Base-by-base conservation (phyloP, 2,329 filamentous ascomycete genomes). In the Calonectria honghensis region DNA sequence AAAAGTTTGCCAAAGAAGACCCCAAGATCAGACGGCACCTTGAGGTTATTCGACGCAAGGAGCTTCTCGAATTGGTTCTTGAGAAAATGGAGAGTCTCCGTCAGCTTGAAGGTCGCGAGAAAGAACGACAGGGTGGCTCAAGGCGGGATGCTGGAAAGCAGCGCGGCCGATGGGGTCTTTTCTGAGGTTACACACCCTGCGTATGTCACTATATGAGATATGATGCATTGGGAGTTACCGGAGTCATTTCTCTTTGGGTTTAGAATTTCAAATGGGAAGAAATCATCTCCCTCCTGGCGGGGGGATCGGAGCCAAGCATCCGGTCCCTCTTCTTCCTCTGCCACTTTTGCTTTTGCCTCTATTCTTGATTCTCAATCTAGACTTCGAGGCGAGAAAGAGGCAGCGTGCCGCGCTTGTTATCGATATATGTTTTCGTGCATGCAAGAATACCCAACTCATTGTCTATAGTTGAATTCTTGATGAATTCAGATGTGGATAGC, bases 61-160 rank as follows among this genome's bases (percentile, higher is more conserved):
- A 98, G 81, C 89, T 98, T 73, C 90, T 99, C 6, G 96, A 99
- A 87, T 88, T 98, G 71, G 97, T 98, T 6, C 89, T 99, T 37
- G 94, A 95, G 83, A 98, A 99, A 89, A 98, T 99, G 91, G 96
- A 98, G 84, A 94, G 95, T 73, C 86, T 99, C 80, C 90, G 95
- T 73, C 94, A 96, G 81, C 88, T 99, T 11, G 96, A 98, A 81
- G 93, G 93, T 13, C 88, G 94, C 69, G 93, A 94, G 78, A 92
- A 92, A 81, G 89, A 91, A 37, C 86, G 88, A 27, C 82, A 80
- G 65, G 76, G 72, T 11, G 37, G 63, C 20, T 70, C 76, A 39
- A 76, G 79, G 39, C 76, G 79, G 81, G 81, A 83, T 31, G 70
- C 72, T 29, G 83, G 84, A 57, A 88, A 87, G 79, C 85, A 87